Conservation (phyloP, 352 stramenopile species). For the Aphanomyces cochlioides region DNA sequence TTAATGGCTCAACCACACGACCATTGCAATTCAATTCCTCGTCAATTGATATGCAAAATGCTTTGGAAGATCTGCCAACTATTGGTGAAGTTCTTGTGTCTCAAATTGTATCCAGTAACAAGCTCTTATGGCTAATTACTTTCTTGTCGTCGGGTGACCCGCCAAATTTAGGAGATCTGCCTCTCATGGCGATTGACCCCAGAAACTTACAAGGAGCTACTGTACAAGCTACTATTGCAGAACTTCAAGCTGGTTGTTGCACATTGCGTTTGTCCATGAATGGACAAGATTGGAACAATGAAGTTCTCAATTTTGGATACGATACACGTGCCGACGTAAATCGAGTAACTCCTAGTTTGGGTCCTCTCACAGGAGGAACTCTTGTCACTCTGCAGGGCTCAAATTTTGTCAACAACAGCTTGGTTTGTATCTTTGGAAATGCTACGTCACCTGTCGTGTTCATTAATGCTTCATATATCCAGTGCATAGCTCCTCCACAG, state of each 20-base stretch:
- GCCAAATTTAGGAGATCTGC: constrained; percentile 34
- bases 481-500: constrained; percentile 6
- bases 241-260: constrained; percentile 16
- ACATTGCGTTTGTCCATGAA: constrained; percentile 36
- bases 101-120: not conserved
- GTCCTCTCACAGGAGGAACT: constrained; percentile 37
- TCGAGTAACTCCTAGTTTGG: constrained; percentile 30
- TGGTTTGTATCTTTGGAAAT: constrained; percentile 19
- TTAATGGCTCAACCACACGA: not conserved
- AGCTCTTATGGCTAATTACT: constrained; percentile 4
- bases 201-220: constrained; percentile 32
- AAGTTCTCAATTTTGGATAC: constrained; percentile 35
- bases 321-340: constrained; percentile 33
- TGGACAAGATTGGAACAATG: constrained; percentile 32
- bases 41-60: not conserved
- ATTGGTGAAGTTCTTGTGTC: constrained; percentile 15
- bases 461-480: constrained; percentile 11
- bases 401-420: constrained; percentile 24
- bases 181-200: constrained; percentile 33
- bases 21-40: constrained; percentile 7
- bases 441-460: not conserved
- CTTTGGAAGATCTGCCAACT: constrained; percentile 13
- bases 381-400: constrained; percentile 31
- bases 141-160: constrained; percentile 9
- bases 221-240: constrained; percentile 14